A percentile compares a stretch with the other conserved stretches of the same genome.
phyloP scores from a whole-genome alignment of 2,329 filamentous ascomycete species.

The Colletotrichum endophyticum region DNA sequence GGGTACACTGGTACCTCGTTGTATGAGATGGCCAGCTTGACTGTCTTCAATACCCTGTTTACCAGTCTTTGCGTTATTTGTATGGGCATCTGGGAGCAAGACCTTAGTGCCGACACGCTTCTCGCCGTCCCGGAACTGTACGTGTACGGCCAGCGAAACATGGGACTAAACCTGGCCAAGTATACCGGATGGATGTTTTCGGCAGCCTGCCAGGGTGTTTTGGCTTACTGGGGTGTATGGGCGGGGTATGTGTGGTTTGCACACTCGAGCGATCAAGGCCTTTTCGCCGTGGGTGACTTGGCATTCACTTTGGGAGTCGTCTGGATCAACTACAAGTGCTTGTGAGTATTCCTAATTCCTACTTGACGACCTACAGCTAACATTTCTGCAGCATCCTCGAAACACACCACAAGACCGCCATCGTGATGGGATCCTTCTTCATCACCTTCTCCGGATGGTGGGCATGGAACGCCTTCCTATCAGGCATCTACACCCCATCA shows the following conservation, averaged over 20 bases:
- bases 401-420: conserved; percentile 74
- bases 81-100: conserved; percentile 90
- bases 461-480: conserved; percentile 76
- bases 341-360: conserved; percentile 54
- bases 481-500: conserved; percentile 59
- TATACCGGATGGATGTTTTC: conserved; percentile 82
- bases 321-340: conserved; percentile 78
- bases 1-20: conserved; percentile 91
- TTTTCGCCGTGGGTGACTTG: conserved; percentile 77
- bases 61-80: conserved; percentile 89
- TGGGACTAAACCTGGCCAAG: conserved; percentile 75
- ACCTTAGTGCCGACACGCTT: conserved; percentile 81
- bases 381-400: conserved; percentile 64
- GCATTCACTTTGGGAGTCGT: conserved; percentile 74
- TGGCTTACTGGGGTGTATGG: conserved; percentile 73
- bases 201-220: conserved; percentile 73
- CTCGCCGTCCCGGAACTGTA: conserved; percentile 95
- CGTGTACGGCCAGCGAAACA: conserved; percentile 75
- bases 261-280: conserved; percentile 65
- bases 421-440: conserved; percentile 64
- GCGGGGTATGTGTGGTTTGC: conserved; percentile 55
- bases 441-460: conserved; percentile 71
- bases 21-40: conserved; percentile 86
- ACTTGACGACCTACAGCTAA: conserved; percentile 23
- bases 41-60: conserved; percentile 94